These are phyloP conservation scores for Ochromonas danica DNA, from an alignment of 108 stramenopile species.

Conservation along the genomic window DNA sequence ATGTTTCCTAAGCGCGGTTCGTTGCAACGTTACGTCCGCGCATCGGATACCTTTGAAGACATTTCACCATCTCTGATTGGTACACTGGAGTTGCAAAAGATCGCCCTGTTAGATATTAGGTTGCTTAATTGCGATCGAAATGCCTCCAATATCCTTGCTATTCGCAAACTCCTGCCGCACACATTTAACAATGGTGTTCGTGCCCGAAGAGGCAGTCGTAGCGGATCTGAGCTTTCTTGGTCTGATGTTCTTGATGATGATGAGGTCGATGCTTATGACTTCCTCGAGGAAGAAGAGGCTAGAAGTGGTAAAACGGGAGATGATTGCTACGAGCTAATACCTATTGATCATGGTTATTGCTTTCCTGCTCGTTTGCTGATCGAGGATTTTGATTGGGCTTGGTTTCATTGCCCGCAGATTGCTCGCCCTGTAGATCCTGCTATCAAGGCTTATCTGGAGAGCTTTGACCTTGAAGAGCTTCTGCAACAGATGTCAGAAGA, in stretches of 20 bases:
- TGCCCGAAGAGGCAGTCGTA: background rate
- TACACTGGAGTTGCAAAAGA: conserved; percentile 87
- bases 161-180: background rate
- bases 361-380: conserved; percentile 82
- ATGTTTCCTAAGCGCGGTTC: conserved; percentile 78
- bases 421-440: conserved; percentile 43
- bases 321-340: conserved; percentile 68
- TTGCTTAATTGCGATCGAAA: conserved; percentile 94
- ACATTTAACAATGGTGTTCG: background rate
- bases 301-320: background rate
- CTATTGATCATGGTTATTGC: conserved; percentile 97
- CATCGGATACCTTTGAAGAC: conserved; percentile 86
- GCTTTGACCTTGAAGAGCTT: conserved; percentile 36
- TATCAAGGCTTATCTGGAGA: conserved; percentile 19
- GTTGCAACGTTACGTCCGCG: conserved; percentile 82
- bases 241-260: background rate
- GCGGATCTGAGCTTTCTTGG: background rate
- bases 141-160: conserved; percentile 72
- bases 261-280: background rate
- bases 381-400: conserved; percentile 98
- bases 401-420: conserved; percentile 94
- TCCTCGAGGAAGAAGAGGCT: background rate
- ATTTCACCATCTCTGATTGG: conserved; percentile 74
- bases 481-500: conserved; percentile 5
- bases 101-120: conserved; percentile 94